These are phyloP conservation scores for Colletotrichum chrysophilum DNA, from an alignment of 2,329 filamentous ascomycete genomes.

Conservation along the genomic window DNA sequence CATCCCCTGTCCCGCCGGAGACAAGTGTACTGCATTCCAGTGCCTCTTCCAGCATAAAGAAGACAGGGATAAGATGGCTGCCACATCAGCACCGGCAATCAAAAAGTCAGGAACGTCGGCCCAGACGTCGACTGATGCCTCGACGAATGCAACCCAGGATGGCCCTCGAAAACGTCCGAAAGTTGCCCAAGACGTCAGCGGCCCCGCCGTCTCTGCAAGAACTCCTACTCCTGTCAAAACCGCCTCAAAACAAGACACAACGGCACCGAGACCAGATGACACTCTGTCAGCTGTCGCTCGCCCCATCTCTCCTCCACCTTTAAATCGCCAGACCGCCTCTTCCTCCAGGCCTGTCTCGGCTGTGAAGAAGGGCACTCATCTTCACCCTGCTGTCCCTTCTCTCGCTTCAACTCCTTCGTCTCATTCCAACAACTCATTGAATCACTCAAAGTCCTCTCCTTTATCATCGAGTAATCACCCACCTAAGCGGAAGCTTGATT, in stretches of 20 bases:
- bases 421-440: neutral
- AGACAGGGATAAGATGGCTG: constrained; percentile 31
- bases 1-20: constrained; percentile 55
- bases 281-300: constrained; percentile 29
- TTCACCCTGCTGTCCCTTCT: neutral
- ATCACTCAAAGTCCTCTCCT: constrained; percentile 17
- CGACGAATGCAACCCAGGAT: constrained; percentile 29
- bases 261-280: constrained; percentile 16
- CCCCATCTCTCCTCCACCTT: constrained; percentile 38
- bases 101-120: constrained; percentile 9
- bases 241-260: constrained; percentile 21
- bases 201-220: constrained; percentile 11
- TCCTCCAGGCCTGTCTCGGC: neutral
- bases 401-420: constrained; percentile 13
- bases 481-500: neutral
- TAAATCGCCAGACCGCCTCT: constrained; percentile 23
- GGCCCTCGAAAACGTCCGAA: constrained; percentile 36
- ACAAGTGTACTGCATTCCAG: constrained; percentile 52
- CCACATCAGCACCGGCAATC: constrained; percentile 2
- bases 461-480: constrained; percentile 2
- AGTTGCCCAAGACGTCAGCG: constrained; percentile 22
- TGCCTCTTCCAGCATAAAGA: constrained; percentile 54
- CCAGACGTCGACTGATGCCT: constrained; percentile 9
- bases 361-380: neutral
- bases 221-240: constrained; percentile 18